Base-by-base conservation (phyloP, 2,329 filamentous ascomycete species). In the Apiospora pterosperma region DNA sequence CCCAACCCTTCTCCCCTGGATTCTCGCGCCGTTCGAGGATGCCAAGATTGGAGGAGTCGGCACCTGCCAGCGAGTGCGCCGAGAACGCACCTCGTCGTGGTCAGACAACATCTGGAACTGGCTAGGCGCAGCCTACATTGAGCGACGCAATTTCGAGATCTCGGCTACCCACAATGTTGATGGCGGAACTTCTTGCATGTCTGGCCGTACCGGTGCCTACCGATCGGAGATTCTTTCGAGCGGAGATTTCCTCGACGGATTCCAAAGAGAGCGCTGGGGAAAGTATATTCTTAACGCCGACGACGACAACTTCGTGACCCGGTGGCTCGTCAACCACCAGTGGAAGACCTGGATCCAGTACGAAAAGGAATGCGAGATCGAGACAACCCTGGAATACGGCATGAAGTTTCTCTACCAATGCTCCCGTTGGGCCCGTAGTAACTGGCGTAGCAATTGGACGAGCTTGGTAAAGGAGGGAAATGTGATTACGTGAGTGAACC, bases 311-410 rank as follows among this genome's bases (percentile, higher is more conserved):
- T 98, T 97, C 80, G 92, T 98, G 71, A 97, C 95, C 7, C 90
- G 95, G 65, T 98, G 95, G 95, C 86, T 98, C 73, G 94, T 97
- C 70, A 92, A 89, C 69, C 91, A 97, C 80, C 86, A 90, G 70
- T 97, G 93, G 92, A 93, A 96, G 80, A 97, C 94, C 25, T 95
- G 92, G 84, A 92, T 97, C 77, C 95, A 98, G 80, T 97, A 97
- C 80, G 90, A 97, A 76, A 88, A 86, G 59, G 92, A 96, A 75
- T 96, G 92, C 72, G 92, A 96, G 78, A 90, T 98, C 66, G 90
- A 96, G 81, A 98, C 95, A 31, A 97, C 94, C 3, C 84, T 98
- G 44, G 95, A 97, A 78, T 92, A 95, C 76, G 91, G 94, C 75
- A 82, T 85, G 64, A 96, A 94, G 74, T 98, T 97, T 75, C 82